These are phyloP conservation scores for Artemisia annua DNA, from an alignment of 129 eudicot genomes.

Conservation along the genomic window DNA sequence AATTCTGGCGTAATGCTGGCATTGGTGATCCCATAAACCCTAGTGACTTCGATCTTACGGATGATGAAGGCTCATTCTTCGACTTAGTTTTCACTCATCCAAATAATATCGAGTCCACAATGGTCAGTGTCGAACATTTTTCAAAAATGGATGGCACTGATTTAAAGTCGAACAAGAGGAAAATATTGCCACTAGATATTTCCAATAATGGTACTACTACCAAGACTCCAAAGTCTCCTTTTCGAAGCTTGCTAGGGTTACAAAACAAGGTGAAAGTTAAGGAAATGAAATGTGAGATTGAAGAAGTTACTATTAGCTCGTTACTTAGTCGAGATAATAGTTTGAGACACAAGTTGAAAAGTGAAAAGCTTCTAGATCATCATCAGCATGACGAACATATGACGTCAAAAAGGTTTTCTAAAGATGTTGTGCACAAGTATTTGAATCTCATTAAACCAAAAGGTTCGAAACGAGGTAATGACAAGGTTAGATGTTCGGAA, in stretches of 20 bases:
- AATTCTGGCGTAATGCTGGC: conserved; percentile 62
- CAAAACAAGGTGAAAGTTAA: conserved; percentile 29
- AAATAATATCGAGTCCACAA: conserved; percentile 3
- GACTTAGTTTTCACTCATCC: conserved; percentile 58
- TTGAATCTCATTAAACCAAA: conserved; percentile 62
- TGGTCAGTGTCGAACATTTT: neutral
- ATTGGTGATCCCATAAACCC: conserved; percentile 27
- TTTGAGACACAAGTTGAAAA: conserved; percentile 39
- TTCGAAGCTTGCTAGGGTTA: conserved; percentile 52
- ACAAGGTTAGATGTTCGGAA: conserved; percentile 21
- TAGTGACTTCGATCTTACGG: conserved; percentile 35
- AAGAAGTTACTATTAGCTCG: conserved; percentile 38
- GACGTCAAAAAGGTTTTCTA: conserved; percentile 34
- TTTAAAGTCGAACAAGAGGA: conserved; percentile 32
- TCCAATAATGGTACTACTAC: conserved; percentile 35
- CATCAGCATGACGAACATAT: conserved; percentile 2
- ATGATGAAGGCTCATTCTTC: conserved; percentile 70
- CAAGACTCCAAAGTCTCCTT: conserved; percentile 48
- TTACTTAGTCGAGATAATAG: conserved; percentile 46
- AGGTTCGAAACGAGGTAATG: conserved; percentile 20
- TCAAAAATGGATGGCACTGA: conserved; percentile 21
- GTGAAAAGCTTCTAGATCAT: too few species aligned
- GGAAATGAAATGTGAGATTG: conserved; percentile 39
- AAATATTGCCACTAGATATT: conserved; percentile 31
- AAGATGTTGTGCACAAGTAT: conserved; percentile 48